Evolutionary conservation across 345 rosid genomes (phyloP).

Genomic region (Trapa incisa): DNA sequence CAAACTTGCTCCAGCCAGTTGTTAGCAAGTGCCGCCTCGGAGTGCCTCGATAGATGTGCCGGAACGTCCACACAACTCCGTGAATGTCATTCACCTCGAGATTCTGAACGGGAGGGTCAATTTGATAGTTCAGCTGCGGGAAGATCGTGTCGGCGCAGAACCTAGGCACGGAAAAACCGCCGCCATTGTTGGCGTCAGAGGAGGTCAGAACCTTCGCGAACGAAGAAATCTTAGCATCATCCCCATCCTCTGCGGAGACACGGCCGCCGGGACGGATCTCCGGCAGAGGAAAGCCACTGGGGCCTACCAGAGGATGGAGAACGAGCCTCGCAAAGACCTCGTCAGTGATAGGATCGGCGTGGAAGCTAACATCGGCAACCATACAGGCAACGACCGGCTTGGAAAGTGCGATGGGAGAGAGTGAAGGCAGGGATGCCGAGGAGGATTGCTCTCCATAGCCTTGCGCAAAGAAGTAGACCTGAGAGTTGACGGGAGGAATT

Average conservation of each 20-base stretch:
- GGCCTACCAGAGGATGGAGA: slow-evolving; percentile 22
- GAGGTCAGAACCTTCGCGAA: slow-evolving; percentile 72
- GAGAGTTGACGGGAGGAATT: slow-evolving; percentile 42
- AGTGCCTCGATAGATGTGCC: slow-evolving; percentile 84
- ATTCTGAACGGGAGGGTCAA: slow-evolving; percentile 76
- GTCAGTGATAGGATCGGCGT: slow-evolving; percentile 62
- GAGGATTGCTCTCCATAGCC: slow-evolving; percentile 68
- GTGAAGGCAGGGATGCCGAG: slow-evolving; percentile 8
- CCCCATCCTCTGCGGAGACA: slow-evolving; percentile 9
- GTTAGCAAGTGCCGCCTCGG: slow-evolving; percentile 81
- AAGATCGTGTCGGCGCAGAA: slow-evolving; percentile 82
- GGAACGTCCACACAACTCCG: slow-evolving; percentile 59
- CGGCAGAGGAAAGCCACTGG: background rate
- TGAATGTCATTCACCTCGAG: slow-evolving; percentile 56
- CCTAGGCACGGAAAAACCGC: slow-evolving; percentile 91
- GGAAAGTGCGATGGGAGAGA: slow-evolving; percentile 18
- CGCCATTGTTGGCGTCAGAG: slow-evolving; percentile 91
- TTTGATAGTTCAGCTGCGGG: slow-evolving; percentile 62
- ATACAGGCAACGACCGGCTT: slow-evolving; percentile 28
- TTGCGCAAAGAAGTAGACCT: slow-evolving; percentile 82
- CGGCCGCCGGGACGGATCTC: background rate
- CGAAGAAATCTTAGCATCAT: slow-evolving; percentile 27
- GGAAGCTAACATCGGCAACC: slow-evolving; percentile 39
- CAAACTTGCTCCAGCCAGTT: slow-evolving; percentile 96
- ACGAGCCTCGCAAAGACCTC: slow-evolving; percentile 51